Evolutionary conservation across 495 filamentous ascomycete species (phyloP).

Genomic region (Immersiella caudata): DNA sequence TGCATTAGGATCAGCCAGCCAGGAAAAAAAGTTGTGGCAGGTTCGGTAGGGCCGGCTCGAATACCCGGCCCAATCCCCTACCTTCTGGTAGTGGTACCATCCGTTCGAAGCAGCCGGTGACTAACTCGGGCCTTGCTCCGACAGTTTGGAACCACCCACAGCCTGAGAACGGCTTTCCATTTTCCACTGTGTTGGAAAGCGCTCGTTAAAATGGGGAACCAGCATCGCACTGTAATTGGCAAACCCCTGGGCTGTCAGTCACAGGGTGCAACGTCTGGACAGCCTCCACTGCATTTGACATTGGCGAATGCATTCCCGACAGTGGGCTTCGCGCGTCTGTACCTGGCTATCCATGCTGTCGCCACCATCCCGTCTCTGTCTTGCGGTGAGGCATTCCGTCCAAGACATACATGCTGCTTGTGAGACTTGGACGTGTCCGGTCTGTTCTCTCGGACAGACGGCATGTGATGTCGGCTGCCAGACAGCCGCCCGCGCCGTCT

Average conservation of each 20-base stretch:
- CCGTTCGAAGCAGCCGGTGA: neutral
- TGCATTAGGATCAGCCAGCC: neutral
- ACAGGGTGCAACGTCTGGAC: neutral
- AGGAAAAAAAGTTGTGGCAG: neutral
- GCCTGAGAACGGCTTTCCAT: neutral
- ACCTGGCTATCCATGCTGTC: neutral
- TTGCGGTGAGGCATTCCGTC: neutral
- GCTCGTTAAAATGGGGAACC: neutral
- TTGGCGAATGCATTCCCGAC: neutral
- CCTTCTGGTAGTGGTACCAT: neutral
- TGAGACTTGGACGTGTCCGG: neutral
- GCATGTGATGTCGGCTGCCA: neutral
- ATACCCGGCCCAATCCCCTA: neutral
- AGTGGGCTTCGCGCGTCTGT: neutral
- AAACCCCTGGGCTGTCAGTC: neutral
- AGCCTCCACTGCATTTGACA: neutral
- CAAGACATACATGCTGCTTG: neutral
- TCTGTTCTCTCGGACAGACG: neutral
- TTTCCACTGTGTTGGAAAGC: neutral
- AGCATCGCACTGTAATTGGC: neutral
- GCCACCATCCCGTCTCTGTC: too few relatives aligned
- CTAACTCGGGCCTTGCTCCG: neutral
- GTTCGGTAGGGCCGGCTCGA: neutral
- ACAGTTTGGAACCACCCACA: neutral
- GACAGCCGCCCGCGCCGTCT: neutral